A percentile compares a stretch with the other conserved stretches of the same genome.
Conservation (phyloP, 768 basidiomycete genomes). For the Russula sp. region DNA sequence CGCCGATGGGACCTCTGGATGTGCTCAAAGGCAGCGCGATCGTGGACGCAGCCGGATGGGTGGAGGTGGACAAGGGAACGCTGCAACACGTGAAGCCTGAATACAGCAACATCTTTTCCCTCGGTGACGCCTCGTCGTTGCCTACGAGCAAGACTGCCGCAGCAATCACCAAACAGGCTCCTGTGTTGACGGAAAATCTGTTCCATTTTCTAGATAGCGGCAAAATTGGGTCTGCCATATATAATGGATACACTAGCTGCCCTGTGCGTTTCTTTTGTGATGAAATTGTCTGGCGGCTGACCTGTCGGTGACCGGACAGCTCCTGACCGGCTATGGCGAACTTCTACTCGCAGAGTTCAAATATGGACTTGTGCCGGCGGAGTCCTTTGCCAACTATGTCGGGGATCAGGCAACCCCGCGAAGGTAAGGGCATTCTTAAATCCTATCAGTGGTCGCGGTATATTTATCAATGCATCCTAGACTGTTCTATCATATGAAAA, state of each 20-base stretch:
- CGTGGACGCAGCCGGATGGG: slow-evolving; percentile 83
- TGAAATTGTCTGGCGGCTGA: slow-evolving; percentile 10
- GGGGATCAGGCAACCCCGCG: slow-evolving; percentile 73
- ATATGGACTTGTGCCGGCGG: slow-evolving; percentile 83
- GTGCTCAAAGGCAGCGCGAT: slow-evolving; percentile 73
- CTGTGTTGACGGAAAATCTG: slow-evolving; percentile 86
- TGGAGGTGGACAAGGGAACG: slow-evolving; percentile 75
- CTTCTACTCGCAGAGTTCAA: slow-evolving; percentile 91
- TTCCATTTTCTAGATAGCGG: slow-evolving; percentile 71
- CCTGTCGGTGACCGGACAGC: slow-evolving; percentile 34
- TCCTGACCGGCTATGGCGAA: slow-evolving; percentile 76
- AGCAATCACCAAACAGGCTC: slow-evolving; percentile 86
- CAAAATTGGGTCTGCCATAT: slow-evolving; percentile 57
- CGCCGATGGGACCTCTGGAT: slow-evolving; percentile 88
- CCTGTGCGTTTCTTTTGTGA: slow-evolving; percentile 46
- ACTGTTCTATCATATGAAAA: slow-evolving; percentile 45
- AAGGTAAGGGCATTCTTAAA: slow-evolving; percentile 42
- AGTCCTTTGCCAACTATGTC: slow-evolving; percentile 65
- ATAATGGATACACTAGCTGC: slow-evolving; percentile 88
- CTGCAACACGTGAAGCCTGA: slow-evolving; percentile 79
- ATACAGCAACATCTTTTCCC: slow-evolving; percentile 75
- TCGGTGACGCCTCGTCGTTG: slow-evolving; percentile 89
- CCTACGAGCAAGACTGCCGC: slow-evolving; percentile 97
- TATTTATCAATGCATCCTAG: slow-evolving; percentile 21
- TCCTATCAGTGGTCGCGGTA: background rate